These are phyloP conservation scores for Nelumbo lutea DNA, from an alignment of 164 flowering plant species.

Conservation along the genomic window DNA sequence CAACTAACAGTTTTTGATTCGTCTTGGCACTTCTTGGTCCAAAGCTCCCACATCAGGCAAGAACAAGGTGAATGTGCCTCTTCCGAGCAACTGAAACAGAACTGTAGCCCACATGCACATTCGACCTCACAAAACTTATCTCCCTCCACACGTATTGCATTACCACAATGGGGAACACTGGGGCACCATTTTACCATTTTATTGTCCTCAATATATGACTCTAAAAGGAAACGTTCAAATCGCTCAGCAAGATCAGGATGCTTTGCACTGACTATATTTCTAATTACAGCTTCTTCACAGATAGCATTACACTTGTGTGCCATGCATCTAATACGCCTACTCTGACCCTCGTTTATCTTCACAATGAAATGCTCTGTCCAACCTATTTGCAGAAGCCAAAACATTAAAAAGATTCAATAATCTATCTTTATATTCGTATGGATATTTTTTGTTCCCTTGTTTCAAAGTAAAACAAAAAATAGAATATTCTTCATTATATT, in stretches of 20 bases:
- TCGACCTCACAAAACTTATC: constrained; percentile 74
- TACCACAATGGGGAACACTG: constrained; percentile 91
- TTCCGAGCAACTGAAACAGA: constrained; percentile 75
- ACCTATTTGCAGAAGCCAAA: constrained; percentile 24
- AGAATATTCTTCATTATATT: too few relatives aligned
- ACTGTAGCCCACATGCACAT: constrained; percentile 77
- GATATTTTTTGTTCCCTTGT: too few relatives aligned
- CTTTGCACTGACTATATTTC: constrained; percentile 51
- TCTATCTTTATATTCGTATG: too few relatives aligned
- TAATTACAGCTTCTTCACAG: constrained; percentile 73
- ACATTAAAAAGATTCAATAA: too few relatives aligned
- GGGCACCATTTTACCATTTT: constrained; percentile 93
- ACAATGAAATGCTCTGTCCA: constrained; percentile 78
- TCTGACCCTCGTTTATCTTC: constrained; percentile 82
- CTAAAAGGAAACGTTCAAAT: constrained; percentile 76
- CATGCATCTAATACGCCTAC: constrained; percentile 84
- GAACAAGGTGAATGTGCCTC: constrained; percentile 97
- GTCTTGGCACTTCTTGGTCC: constrained; percentile 73
- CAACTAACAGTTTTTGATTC: constrained; percentile 83
- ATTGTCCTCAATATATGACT: constrained; percentile 86
- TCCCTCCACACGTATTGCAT: constrained; percentile 79
- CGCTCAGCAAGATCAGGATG: constrained; percentile 63
- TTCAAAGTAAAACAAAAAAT: too few relatives aligned
- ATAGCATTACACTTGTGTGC: constrained; percentile 79
- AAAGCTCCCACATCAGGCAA: constrained; percentile 85